Evolutionary conservation across 352 stramenopile species (phyloP).

Genomic region (Globisporangium carolinianum): DNA sequence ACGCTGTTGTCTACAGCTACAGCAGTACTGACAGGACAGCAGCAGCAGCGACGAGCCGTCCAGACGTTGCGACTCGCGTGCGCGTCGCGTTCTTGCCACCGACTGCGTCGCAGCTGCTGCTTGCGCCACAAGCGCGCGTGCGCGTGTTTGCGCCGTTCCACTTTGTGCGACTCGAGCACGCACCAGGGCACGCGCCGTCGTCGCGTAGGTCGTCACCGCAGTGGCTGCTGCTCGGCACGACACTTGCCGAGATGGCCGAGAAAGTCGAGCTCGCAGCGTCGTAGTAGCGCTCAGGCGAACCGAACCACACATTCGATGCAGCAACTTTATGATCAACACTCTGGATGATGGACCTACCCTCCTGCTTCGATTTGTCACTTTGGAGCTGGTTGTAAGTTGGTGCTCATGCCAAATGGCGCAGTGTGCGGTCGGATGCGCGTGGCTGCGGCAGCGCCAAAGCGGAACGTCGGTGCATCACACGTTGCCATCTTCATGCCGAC

Average conservation of each 20-base stretch:
- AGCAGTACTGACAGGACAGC: background rate
- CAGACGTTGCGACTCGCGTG: constrained; percentile 11
- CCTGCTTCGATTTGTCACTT: no score
- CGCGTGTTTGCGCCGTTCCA: constrained; percentile 59
- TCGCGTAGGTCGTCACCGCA: constrained; percentile 3
- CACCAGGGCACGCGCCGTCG: constrained; percentile 11
- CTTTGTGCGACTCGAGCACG: constrained; percentile 25
- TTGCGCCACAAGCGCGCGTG: constrained; percentile 21
- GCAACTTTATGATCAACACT: no score
- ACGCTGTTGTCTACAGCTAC: constrained; percentile 21
- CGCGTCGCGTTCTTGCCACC: constrained; percentile 29
- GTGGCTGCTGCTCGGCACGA: constrained; percentile 45
- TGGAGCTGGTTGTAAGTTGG: no score
- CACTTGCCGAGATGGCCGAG: constrained; percentile 32
- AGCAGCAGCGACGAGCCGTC: background rate
- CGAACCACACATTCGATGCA: no score
- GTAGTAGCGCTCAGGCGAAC: background rate
- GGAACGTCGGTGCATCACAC: constrained; percentile 7
- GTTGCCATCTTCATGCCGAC: constrained; percentile 14
- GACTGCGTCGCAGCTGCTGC: constrained; percentile 20
- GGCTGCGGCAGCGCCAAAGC: constrained; percentile 1
- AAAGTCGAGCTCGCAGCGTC: background rate
- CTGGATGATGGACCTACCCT: no score
- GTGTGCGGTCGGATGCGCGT: constrained; percentile 6
- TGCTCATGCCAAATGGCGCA: background rate